phyloP scores from a whole-genome alignment of 2,329 filamentous ascomycete genomes.

The Alternaria brassicicola region DNA sequence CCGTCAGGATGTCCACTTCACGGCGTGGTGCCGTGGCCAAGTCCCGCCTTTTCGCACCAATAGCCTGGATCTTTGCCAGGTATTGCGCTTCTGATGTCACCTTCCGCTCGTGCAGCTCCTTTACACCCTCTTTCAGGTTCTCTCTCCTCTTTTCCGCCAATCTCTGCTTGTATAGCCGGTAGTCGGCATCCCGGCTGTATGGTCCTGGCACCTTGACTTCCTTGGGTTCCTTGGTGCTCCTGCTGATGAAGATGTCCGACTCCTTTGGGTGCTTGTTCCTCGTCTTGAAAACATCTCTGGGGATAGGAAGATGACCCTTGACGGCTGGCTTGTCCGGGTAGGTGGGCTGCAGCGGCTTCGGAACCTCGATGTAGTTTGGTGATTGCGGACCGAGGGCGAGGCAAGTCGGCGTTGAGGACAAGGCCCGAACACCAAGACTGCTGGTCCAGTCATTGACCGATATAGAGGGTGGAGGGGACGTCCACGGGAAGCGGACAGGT shows the following conservation, averaged over 20 bases:
- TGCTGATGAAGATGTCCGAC: slow-evolving; percentile 64
- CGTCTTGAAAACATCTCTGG: slow-evolving; percentile 74
- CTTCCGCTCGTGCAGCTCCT: slow-evolving; percentile 64
- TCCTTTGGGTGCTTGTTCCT: slow-evolving; percentile 58
- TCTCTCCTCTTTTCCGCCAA: slow-evolving; percentile 74
- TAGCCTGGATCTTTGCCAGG: slow-evolving; percentile 27
- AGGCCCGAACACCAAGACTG: slow-evolving; percentile 38
- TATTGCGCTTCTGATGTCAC: slow-evolving; percentile 29
- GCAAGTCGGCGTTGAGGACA: slow-evolving; percentile 54
- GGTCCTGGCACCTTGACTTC: slow-evolving; percentile 42
- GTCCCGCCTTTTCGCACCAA: slow-evolving; percentile 56
- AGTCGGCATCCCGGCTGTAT: slow-evolving; percentile 53
- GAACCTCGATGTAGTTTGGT: slow-evolving; percentile 84
- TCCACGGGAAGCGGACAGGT: slow-evolving; percentile 47
- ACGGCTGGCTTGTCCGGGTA: slow-evolving; percentile 56
- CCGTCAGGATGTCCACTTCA: slow-evolving; percentile 60
- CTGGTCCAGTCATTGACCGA: slow-evolving; percentile 22
- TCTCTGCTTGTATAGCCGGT: slow-evolving; percentile 69
- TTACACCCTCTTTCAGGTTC: slow-evolving; percentile 74
- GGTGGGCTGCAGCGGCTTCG: slow-evolving; percentile 75
- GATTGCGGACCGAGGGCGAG: slow-evolving; percentile 77
- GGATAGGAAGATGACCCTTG: slow-evolving; percentile 82
- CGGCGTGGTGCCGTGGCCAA: slow-evolving; percentile 69
- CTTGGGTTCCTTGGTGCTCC: slow-evolving; percentile 63
- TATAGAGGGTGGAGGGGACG: slow-evolving; percentile 13